phyloP scores from a whole-genome alignment of 768 basidiomycete species.

The Pleurotus ostreatus region DNA sequence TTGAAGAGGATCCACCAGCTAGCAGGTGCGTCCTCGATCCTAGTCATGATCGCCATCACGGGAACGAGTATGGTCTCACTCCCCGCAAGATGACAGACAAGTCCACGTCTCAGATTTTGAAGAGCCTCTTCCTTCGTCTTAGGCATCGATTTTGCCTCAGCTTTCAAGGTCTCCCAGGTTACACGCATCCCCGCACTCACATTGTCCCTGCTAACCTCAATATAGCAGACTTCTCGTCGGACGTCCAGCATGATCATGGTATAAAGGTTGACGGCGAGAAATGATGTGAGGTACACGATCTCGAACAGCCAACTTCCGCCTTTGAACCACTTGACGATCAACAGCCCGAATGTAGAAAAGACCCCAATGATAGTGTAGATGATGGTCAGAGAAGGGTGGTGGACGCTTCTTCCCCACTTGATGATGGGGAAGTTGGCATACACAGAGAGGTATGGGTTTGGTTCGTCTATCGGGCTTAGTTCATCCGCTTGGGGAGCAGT shows the following conservation, averaged over 20 bases:
- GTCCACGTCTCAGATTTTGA: not conserved
- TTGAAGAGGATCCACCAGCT: conserved; percentile 8
- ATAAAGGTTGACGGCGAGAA: not conserved
- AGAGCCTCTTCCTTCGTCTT: conserved; percentile 4
- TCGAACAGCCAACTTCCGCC: conserved; percentile 6
- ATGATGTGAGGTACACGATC: conserved; percentile 1
- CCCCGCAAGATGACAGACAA: not conserved
- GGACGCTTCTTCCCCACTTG: conserved; percentile 7
- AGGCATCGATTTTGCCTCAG: conserved; percentile 1
- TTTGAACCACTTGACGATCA: conserved; percentile 2
- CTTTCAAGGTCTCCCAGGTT: not conserved
- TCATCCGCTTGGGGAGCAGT: not conserved
- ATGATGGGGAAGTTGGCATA: conserved; percentile 5
- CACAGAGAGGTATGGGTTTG: conserved; percentile 3
- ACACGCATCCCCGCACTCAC: not conserved
- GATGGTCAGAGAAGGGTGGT: conserved; percentile 4
- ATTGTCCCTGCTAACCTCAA: not conserved
- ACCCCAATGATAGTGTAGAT: conserved; percentile 2
- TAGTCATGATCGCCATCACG: conserved; percentile 1
- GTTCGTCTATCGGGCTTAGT: not conserved
- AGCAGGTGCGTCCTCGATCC: conserved; percentile 2
- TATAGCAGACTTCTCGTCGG: conserved; percentile 1
- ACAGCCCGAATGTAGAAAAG: not conserved
- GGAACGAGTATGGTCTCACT: not conserved
- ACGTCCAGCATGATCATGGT: conserved; percentile 7